phyloP scores from a whole-genome alignment of 192 early-diverging fungal genomes.

The Coemansia sp. region DNA sequence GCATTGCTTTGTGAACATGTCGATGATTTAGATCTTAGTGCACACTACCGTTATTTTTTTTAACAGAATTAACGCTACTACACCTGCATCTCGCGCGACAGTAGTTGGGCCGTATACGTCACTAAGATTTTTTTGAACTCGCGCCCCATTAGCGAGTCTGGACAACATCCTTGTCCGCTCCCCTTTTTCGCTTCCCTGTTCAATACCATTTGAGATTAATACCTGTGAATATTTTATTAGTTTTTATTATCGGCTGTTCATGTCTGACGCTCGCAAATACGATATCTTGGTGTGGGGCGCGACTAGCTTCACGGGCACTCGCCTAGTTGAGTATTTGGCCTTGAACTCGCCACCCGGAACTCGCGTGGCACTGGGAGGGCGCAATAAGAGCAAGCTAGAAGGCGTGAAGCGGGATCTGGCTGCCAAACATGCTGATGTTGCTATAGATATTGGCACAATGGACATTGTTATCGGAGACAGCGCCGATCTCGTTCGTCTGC shows the following conservation, averaged over 20 bases:
- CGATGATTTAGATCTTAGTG: neutral
- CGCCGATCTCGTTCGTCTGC: constrained; percentile 62
- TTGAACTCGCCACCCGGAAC: constrained; percentile 56
- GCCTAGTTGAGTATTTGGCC: constrained; percentile 70
- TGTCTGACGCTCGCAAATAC: constrained; percentile 56
- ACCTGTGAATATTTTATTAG: neutral
- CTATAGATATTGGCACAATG: constrained; percentile 32
- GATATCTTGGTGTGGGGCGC: constrained; percentile 75
- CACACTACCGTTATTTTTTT: neutral
- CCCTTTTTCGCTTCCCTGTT: neutral
- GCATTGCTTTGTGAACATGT: neutral
- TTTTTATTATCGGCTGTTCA: neutral
- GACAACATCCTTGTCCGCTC: neutral
- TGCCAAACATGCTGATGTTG: constrained; percentile 45
- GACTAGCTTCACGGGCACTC: constrained; percentile 81
- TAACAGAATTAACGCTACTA: neutral
- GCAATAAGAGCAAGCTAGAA: constrained; percentile 69
- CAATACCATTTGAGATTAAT: neutral
- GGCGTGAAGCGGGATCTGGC: constrained; percentile 60
- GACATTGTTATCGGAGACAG: constrained; percentile 75
- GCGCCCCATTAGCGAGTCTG: neutral
- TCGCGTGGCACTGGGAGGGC: constrained; percentile 81
- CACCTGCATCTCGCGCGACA: neutral
- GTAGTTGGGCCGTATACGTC: constrained; percentile 3
- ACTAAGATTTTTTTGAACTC: neutral